Evolutionary conservation across 2,329 filamentous ascomycete genomes (phyloP), one percentile per base, ranked within the genome.

Genomic region (Neoascochyta sp.): DNA sequence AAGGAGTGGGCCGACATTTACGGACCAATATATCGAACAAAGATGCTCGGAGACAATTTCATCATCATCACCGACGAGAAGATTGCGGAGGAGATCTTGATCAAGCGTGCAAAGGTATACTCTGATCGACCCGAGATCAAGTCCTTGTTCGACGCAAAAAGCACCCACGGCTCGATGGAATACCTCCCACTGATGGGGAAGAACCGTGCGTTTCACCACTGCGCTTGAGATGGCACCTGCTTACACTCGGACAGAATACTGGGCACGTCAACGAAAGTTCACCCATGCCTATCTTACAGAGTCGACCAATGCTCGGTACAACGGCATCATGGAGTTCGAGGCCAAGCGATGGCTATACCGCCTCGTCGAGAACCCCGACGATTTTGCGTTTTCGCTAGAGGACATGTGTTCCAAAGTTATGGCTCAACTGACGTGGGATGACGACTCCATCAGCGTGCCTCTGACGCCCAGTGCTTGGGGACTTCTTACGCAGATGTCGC

Each of bases 381-480:
- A 67, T 50, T 76, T 75, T 40, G 56, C 58, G 7, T 67, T 63
- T 45, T 68, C 67, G 0, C 62, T 77, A 4, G 73, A 77, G 43
- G 73, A 77, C 40, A 74, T 75, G 70, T 66, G 71, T 10, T 70
- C 73, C n/a, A 76, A 76, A 50, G 64, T 76, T 32, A 75, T 75
- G 70, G 71, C 68, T 27, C 62, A 67, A 29, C 47, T 76, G 24
- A 71, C 70, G 9, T 76, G 73, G 73, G 73, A 75, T 35, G 69
- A 76, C 30, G 62, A 67, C 5, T 58, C 54, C 22, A 47, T 72
- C 21, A 74, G 70, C 50, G 57, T 66, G 29, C 65, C 69, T 39
- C 68, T 69, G 37, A 73, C 66, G 7, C 66, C 66, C 26, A 71
- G 67, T 36, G 73, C 73, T 2, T 75, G 71, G 73, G 73, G 72